These are phyloP conservation scores for Colletotrichum spaethianum DNA, from an alignment of 2,329 filamentous ascomycete genomes.

Conservation along the genomic window DNA sequence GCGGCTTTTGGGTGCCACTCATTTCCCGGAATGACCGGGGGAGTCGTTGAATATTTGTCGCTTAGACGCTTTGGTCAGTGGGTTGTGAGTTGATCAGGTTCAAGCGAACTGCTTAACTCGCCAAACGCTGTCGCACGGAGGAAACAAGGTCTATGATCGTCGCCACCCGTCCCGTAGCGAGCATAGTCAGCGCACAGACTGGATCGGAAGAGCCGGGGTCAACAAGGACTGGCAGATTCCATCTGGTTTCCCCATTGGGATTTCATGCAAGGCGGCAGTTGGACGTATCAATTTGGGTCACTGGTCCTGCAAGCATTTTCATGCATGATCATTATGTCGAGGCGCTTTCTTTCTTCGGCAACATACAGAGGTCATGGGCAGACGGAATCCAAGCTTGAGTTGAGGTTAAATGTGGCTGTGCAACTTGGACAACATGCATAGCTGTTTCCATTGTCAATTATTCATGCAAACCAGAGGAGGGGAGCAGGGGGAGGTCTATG, in stretches of 20 bases:
- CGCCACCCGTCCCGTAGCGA: constrained; percentile 8
- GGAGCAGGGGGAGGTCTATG: background rate
- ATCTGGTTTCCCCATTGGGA: background rate
- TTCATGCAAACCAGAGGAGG: constrained; percentile 25
- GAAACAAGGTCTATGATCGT: constrained; percentile 28
- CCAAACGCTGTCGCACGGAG: background rate
- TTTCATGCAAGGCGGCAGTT: constrained; percentile 8
- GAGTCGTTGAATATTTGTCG: constrained; percentile 20
- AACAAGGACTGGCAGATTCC: constrained; percentile 2
- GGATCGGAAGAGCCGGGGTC: constrained; percentile 29
- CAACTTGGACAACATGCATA: constrained; percentile 8
- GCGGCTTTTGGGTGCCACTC: constrained; percentile 32
- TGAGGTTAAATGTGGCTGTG: constrained; percentile 35
- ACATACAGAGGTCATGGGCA: background rate
- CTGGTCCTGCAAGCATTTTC: background rate
- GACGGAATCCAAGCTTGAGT: constrained; percentile 19
- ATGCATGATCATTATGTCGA: constrained; percentile 3
- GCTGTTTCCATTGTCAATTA: background rate
- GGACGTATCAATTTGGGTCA: background rate
- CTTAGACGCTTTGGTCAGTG: constrained; percentile 22
- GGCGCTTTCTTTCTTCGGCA: background rate
- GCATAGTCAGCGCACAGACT: constrained; percentile 29
- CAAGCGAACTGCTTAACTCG: background rate
- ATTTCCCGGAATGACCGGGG: constrained; percentile 33
- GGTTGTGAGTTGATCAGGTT: constrained; percentile 7